A percentile compares a stretch with the other conserved stretches of the same genome.
Conservation (phyloP, 768 basidiomycete genomes). For the Mycena rebaudengoi region DNA sequence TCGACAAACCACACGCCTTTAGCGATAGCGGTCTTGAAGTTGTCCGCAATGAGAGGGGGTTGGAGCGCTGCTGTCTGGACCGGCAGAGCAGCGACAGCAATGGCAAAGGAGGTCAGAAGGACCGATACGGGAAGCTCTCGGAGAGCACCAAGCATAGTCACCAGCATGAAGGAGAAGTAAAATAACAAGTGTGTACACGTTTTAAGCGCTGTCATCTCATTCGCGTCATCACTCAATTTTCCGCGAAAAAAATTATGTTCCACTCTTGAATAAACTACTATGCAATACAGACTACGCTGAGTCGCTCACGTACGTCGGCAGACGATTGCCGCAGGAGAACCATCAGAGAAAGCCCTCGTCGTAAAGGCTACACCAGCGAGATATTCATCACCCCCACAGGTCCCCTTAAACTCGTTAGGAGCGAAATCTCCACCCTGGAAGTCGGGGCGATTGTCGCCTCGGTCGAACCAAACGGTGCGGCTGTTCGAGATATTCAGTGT, state of each 20-base stretch:
- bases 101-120: conserved; percentile 23
- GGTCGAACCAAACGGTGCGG: conserved; percentile 29
- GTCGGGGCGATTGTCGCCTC: conserved; percentile 19
- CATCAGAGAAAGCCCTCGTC: conserved; percentile 8
- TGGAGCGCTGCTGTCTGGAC: conserved; percentile 21
- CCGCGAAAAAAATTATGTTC: no score
- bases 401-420: conserved; percentile 12
- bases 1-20: conserved; percentile 85
- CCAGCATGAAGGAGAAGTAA: background rate
- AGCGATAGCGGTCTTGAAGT: conserved; percentile 60
- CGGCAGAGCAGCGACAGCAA: conserved; percentile 28
- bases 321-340: conserved; percentile 7
- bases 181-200: background rate
- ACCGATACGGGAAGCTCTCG: conserved; percentile 25
- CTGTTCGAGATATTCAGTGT: conserved; percentile 16
- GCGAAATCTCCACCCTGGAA: conserved; percentile 22
- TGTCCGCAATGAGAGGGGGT: conserved; percentile 60
- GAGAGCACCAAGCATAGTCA: conserved; percentile 15
- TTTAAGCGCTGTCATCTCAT: no score
- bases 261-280: no score
- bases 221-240: no score
- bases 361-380: conserved; percentile 24
- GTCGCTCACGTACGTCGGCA: no score
- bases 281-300: no score
- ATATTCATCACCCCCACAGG: conserved; percentile 19